Evolutionary conservation across 805 yeast species (phyloP).

Genomic region (Metschnikowia arizonensis): DNA sequence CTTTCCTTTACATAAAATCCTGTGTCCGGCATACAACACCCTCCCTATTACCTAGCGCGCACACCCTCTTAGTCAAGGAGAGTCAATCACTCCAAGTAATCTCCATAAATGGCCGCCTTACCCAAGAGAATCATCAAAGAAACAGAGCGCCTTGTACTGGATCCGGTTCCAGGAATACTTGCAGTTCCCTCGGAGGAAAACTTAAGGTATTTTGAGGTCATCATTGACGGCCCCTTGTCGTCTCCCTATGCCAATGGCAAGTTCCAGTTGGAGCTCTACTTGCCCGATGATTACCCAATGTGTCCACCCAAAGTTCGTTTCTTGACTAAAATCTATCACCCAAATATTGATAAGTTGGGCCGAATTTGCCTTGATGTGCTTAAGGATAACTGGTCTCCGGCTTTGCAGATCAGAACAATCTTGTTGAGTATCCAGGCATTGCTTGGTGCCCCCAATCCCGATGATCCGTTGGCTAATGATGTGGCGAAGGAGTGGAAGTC

Average conservation of each 20-base stretch:
- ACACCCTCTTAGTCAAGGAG: constrained; percentile 1
- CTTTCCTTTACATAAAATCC: no score
- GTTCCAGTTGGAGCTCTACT: constrained; percentile 77
- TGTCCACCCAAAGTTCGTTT: constrained; percentile 95
- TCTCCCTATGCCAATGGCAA: constrained; percentile 85
- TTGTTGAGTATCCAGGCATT: constrained; percentile 88
- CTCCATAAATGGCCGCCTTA: constrained; percentile 49
- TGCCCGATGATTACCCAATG: constrained; percentile 98
- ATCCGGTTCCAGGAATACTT: constrained; percentile 94
- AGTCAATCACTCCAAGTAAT: background rate
- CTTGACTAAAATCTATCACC: constrained; percentile 86
- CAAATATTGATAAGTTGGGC: constrained; percentile 96
- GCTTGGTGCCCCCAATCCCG: constrained; percentile 94
- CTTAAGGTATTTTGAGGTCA: constrained; percentile 86
- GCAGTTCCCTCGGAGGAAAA: constrained; percentile 95
- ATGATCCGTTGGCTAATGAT: constrained; percentile 96
- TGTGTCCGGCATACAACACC: background rate
- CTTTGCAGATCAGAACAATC: constrained; percentile 90
- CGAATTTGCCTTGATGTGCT: constrained; percentile 93
- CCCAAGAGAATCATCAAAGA: constrained; percentile 96
- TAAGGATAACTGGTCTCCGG: constrained; percentile 97
- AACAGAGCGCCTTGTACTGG: constrained; percentile 85
- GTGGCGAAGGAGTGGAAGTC: constrained; percentile 97
- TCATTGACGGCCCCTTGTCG: constrained; percentile 84
- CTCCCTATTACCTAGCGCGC: background rate